A percentile compares a stretch with the other conserved stretches of the same genome.
These are phyloP conservation scores for Spirogloea muscicola DNA, from an alignment of 139 green algal species.

Conservation along the genomic window DNA sequence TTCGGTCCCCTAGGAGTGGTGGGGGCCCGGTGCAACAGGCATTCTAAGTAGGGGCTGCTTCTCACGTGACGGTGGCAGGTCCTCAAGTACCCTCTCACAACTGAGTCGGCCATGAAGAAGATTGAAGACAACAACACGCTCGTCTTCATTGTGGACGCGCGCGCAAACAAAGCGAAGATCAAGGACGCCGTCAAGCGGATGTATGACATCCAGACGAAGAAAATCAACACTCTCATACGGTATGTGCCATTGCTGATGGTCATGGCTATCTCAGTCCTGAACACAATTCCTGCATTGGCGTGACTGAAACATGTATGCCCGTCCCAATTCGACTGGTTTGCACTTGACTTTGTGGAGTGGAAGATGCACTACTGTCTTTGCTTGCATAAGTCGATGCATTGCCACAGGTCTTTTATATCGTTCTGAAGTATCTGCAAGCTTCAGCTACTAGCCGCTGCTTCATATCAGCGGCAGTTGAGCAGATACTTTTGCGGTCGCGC, in stretches of 20 bases:
- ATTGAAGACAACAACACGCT: constrained; percentile 99
- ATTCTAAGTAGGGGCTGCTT: constrained; percentile 51
- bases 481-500: no score
- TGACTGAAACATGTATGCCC: background rate
- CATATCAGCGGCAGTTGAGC: no score
- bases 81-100: constrained; percentile 96
- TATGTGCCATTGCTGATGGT: no score
- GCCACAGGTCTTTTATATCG: no score
- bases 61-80: constrained; percentile 60
- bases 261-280: no score
- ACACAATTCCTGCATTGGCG: no score
- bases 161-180: constrained; percentile 74
- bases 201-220: constrained; percentile 97
- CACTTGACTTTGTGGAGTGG: no score
- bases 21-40: constrained; percentile 71
- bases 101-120: constrained; percentile 99
- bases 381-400: no score
- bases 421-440: no score
- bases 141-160: constrained; percentile 89
- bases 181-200: constrained; percentile 84
- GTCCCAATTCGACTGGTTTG: background rate
- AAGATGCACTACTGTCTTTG: no score
- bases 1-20: constrained; percentile 53
- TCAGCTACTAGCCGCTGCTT: no score
- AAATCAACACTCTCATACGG: constrained; percentile 98